A percentile compares a stretch with the other conserved stretches of the same genome.
Conservation (phyloP, 495 filamentous ascomycete species). For the Lasiosphaeria hispida region DNA sequence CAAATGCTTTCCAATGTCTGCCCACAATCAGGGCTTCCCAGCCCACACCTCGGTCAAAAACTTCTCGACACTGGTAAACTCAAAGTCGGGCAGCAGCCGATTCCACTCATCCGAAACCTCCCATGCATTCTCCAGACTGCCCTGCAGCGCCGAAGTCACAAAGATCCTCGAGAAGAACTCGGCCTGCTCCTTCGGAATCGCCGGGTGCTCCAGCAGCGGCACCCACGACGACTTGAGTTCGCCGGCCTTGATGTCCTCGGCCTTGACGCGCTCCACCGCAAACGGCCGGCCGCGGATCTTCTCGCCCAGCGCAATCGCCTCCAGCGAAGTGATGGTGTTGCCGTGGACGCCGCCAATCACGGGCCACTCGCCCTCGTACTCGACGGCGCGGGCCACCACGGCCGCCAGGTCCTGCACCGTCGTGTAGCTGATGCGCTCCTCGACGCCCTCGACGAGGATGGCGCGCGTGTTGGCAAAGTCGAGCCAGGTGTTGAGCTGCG, state of each 20-base stretch:
- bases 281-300: constrained; percentile 51
- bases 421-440: constrained; percentile 47
- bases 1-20: no score
- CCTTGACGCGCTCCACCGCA: constrained; percentile 41
- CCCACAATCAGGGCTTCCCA: constrained; percentile 10
- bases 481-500: constrained; percentile 33
- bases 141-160: constrained; percentile 33
- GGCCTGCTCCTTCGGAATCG: constrained; percentile 39
- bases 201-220: constrained; percentile 35
- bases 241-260: constrained; percentile 44
- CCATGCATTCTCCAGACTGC: constrained; percentile 19
- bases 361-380: constrained; percentile 57
- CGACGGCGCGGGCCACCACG: constrained; percentile 51
- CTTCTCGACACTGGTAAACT: constrained; percentile 45
- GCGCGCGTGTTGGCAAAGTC: constrained; percentile 51
- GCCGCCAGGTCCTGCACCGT: constrained; percentile 47
- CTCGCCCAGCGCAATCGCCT: constrained; percentile 48
- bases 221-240: constrained; percentile 45
- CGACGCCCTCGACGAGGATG: constrained; percentile 48
- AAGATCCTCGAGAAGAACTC: constrained; percentile 34
- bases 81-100: constrained; percentile 48
- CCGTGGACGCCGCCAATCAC: constrained; percentile 52
- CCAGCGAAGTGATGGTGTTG: constrained; percentile 35
- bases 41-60: constrained; percentile 34
- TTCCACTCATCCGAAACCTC: constrained; percentile 52